Evolutionary conservation across 306 rosid genomes (phyloP), one percentile per base, ranked within the genome.

Genomic region (Prunus mume): DNA sequence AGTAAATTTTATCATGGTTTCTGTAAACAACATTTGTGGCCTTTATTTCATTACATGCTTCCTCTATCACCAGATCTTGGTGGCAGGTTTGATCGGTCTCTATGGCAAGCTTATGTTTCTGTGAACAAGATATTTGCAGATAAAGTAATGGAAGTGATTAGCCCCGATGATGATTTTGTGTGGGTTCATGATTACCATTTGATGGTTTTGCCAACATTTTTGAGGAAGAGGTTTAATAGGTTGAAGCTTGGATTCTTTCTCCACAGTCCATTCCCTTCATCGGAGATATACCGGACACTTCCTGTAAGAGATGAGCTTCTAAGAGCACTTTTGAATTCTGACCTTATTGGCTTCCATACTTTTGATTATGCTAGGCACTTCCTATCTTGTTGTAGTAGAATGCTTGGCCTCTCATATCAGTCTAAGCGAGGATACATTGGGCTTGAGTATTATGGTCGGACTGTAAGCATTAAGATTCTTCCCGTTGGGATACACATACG

Each of bases 171-270:
- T 28, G 91, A 88, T 65, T 88, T 76, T 60, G 91, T 93, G 52
- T 93, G 97, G 97, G 91, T 93, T 81, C 97, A 93, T 85, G 97
- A 93, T 70, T 93, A 93, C 86, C 97, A 93, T 80, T 72, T 93
- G 88, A 90, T 93, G 97, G 93, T 93, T 73, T 85, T 93, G 80
- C 96, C 97, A 27, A 93, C 97, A n/a, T 90, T 93, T 81, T 81
- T 93, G 86, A 87, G 97, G 76, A 93, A 88, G 83, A 83, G 91
- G 75, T 88, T 85, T 62, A 85, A 88, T 70, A 66, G 87, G 62
- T 67, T 76, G 78, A 85, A 65, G 76, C 91, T 88, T 24, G 91
- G 89, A 20, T 88, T 88, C 78, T 88, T 88, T 78, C 90, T 88
- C 45, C 89, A 88, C 32, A 88, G 91, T 69, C 91, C 91, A 22